Base-by-base conservation (phyloP, 169 alveolate species). In the Ichthyophthirius multifiliis region DNA sequence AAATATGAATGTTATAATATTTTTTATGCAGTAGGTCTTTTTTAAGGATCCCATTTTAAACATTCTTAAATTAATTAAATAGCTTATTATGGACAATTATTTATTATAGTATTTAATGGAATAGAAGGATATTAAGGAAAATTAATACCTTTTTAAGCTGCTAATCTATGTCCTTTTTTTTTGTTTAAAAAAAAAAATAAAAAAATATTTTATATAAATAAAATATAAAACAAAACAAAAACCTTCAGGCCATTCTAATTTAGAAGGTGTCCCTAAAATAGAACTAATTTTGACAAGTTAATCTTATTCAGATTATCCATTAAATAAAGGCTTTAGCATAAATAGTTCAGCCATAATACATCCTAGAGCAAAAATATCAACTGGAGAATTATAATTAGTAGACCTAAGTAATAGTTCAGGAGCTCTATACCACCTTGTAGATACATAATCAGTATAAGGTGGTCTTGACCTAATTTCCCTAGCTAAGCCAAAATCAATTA, bases 271-370 rank as follows among this genome's bases (percentile, higher is more conserved):
- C 34, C 99, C 99, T 47, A 96, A 71, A 7, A 93, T 91, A 65
- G 90, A 82, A 67, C 96, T 90, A 7, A 92, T 76, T 85, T 94
- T 92, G 74, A 62, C 83, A 88, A 96, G 82, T 85, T 96, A 87
- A 81, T 94, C 96, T 27, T 76, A 76, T 71, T 95, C 96, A 0
- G 89, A 76, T 46, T 84, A 74, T 4, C 98, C 98, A 20, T 96
- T 96, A 65, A 95, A 94, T 39, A 96, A 78, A 20, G 97, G 97
- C n/a, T 90, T 78, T 65, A 91, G 76, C 37, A 84, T 91, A 81
- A 92, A 95, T 4, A 93, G 86, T 82, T 95, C 98, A 7, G 95
- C 96, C 94, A 95, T 94, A 30, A 95, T 94, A 32, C 96, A 94
- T 5, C 97, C 97, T 64, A 93, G 48, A 23, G 97, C 97, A 84